Base-by-base conservation (phyloP, 805 yeast genomes). In the Metschnikowia noctiluminum region DNA sequence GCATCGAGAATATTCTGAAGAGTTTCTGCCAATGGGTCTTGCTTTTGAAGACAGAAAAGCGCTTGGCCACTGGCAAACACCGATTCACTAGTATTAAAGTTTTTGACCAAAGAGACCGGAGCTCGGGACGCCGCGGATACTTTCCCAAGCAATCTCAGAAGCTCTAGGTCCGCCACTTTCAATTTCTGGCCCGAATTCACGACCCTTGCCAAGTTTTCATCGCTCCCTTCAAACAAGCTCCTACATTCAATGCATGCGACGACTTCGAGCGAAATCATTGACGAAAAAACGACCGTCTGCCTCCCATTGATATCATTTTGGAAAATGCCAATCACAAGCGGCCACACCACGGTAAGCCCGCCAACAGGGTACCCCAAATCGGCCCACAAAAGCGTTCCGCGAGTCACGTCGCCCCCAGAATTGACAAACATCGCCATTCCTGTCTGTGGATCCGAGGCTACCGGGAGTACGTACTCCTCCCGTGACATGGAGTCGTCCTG, bases 341-440 rank as follows among this genome's bases (percentile, higher is more conserved):
- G 76, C 76, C 76, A 70, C 28, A 50, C 55, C 3, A 71, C 56
- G 0, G 54, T 63, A 12, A 71, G 46, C 1, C 74, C 72, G 12
- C 62, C 58, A 0, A 59, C 53, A 6, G 76, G 76, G 41, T 68
- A 69, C 3, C 76, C 75, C 5, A 52, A 43, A 13, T 59, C 65
- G 0, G 62, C 48, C 74, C 77, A 71, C 9, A 70, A 57, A 15
- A 73, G 50, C 2, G 76, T 73, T 3, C 77, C 76, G 48, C 76
- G 54, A 1, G 74, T 70, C 2, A 67, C 75, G 46, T 72, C 74
- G 1, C 77, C 77, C 13, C 52, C 40, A 0, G 66, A 55, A 46
- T 71, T 64, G 27, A 70, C 62, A 48, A 73, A 70, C 77, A 72
- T 71, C 8, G 72, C 72, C 53, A 72, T 65, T 1, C 76, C 64